Conservation (phyloP, 192 early-diverging fungal species). For the Dispira simplex region DNA sequence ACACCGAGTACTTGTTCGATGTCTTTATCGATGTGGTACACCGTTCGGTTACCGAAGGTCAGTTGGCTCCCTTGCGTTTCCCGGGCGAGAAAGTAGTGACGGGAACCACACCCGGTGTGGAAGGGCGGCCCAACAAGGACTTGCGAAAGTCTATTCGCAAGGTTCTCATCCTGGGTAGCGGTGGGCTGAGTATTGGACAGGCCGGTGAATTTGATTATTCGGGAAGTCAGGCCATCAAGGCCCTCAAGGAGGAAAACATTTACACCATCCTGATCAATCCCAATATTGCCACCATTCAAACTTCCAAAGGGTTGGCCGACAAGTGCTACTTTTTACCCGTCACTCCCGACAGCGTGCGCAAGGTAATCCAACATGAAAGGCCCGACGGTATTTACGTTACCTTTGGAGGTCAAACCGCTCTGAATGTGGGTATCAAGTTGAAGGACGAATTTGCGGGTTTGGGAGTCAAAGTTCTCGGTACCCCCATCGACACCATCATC, state of each 20-base stretch:
- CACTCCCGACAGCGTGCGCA: conserved; percentile 77
- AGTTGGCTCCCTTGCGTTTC: conserved; percentile 59
- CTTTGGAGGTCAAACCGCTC: conserved; percentile 93
- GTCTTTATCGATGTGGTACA: conserved; percentile 70
- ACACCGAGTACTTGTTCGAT: conserved; percentile 96
- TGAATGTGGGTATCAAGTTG: conserved; percentile 89
- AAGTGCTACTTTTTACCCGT: conserved; percentile 93
- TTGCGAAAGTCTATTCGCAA: conserved; percentile 31
- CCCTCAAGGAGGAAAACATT: conserved; percentile 78
- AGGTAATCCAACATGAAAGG: conserved; percentile 84
- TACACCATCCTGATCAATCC: conserved; percentile 96
- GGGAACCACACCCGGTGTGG: background rate
- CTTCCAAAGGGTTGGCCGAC: conserved; percentile 82
- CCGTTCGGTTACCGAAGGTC: conserved; percentile 45
- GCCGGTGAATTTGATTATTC: conserved; percentile 99
- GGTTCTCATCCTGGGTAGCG: conserved; percentile 89
- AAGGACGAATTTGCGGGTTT: conserved; percentile 69
- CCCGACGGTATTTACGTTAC: conserved; percentile 93
- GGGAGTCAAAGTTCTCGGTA: conserved; percentile 86
- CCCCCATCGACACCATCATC: conserved; percentile 83
- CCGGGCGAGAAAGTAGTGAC: conserved; percentile 30
- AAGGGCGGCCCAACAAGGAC: conserved; percentile 18
- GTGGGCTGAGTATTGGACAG: conserved; percentile 91
- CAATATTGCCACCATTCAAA: conserved; percentile 99
- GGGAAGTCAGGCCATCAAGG: conserved; percentile 96